Conservation (phyloP, 352 stramenopile genomes). For the Pythium dissotocum region DNA sequence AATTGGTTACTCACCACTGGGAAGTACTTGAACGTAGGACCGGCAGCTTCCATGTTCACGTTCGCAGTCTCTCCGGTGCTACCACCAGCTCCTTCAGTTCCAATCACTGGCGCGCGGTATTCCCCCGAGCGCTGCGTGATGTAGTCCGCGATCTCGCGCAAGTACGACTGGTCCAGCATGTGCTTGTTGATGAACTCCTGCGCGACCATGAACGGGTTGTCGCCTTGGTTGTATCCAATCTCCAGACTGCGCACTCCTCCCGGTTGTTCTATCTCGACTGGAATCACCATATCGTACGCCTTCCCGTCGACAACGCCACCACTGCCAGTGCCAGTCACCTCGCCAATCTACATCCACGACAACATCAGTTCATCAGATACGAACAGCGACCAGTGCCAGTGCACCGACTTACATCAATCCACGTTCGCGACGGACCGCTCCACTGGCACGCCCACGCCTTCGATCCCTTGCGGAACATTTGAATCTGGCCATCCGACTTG, state of each 20-base stretch:
- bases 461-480: constrained; percentile 94
- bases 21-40: constrained; percentile 61
- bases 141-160: constrained; percentile 95
- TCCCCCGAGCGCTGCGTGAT: constrained; percentile 92
- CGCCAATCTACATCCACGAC: constrained; percentile 53
- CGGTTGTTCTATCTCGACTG: constrained; percentile 95
- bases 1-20: constrained; percentile 40
- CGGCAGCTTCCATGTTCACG: constrained; percentile 7
- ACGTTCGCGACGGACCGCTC: constrained; percentile 88
- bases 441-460: constrained; percentile 96
- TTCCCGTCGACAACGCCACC: constrained; percentile 91
- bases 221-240: constrained; percentile 97
- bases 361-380: neutral
- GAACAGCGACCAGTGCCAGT: neutral
- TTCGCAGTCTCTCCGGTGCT: constrained; percentile 10
- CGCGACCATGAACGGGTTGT: constrained; percentile 96
- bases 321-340: constrained; percentile 86
- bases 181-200: constrained; percentile 97
- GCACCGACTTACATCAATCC: constrained; percentile 90
- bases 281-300: constrained; percentile 95
- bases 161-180: constrained; percentile 92
- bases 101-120: constrained; percentile 69
- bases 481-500: constrained; percentile 93
- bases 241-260: constrained; percentile 92
- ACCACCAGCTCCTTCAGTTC: constrained; percentile 22